These are phyloP conservation scores for Sphaerobolus stellatus DNA, from an alignment of 1,284 basidiomycete genomes.

Conservation along the genomic window DNA sequence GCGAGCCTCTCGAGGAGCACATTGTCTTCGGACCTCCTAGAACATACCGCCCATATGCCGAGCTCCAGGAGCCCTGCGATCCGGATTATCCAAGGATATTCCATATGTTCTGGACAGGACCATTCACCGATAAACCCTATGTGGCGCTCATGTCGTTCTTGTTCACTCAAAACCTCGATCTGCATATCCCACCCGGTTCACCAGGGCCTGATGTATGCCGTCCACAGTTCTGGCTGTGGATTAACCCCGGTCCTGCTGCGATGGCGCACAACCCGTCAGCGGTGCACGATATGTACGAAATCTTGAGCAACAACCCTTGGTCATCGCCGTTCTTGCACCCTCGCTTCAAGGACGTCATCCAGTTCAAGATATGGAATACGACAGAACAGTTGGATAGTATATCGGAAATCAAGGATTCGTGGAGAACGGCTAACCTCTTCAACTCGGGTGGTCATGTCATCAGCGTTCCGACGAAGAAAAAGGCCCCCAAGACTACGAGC, in stretches of 20 bases:
- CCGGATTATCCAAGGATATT: constrained; percentile 70
- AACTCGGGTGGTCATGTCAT: constrained; percentile 70
- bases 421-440: constrained; percentile 70
- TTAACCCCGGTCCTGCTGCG: constrained; percentile 74
- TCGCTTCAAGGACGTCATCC: constrained; percentile 75
- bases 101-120: constrained; percentile 86
- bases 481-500: constrained; percentile 23
- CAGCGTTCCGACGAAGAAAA: constrained; percentile 45
- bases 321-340: constrained; percentile 80
- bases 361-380: constrained; percentile 89
- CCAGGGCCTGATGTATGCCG: constrained; percentile 48
- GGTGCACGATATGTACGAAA: constrained; percentile 63
- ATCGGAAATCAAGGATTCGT: constrained; percentile 74
- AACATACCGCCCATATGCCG: constrained; percentile 58
- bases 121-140: constrained; percentile 85
- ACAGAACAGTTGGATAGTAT: constrained; percentile 84
- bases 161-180: constrained; percentile 78
- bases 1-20: constrained; percentile 16
- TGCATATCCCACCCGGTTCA: constrained; percentile 49
- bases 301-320: constrained; percentile 78
- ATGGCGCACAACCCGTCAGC: constrained; percentile 73
- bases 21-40: constrained; percentile 15
- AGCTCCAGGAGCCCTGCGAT: constrained; percentile 61
- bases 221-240: constrained; percentile 87
- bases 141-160: constrained; percentile 76